Percentiles rank a stretch among this genome's conserved stretches.
Evolutionary conservation across 345 rosid genomes (phyloP).

Genomic region (Capsella bursapastoris): DNA sequence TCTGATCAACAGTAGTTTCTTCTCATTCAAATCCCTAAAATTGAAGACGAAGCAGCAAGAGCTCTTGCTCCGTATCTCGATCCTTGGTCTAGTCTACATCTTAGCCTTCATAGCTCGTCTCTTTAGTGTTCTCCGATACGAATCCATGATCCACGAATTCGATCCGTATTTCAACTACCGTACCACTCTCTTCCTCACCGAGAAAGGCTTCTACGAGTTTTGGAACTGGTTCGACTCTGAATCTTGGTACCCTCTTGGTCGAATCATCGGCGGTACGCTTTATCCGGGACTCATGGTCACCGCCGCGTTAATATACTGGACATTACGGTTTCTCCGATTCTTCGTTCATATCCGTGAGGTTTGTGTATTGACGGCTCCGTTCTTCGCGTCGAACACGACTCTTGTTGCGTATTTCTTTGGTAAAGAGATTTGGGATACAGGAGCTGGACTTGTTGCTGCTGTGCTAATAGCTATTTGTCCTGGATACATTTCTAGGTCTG

Average conservation of each 20-base stretch:
- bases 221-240: conserved; percentile 99
- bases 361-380: conserved; percentile 94
- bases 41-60: conserved; percentile 93
- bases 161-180: conserved; percentile 98
- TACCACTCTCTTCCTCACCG: conserved; percentile 76
- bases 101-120: conserved; percentile 87
- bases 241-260: conserved; percentile 98
- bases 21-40: conserved; percentile 59
- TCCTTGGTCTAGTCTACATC: conserved; percentile 84
- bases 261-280: conserved; percentile 94
- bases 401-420: conserved; percentile 95
- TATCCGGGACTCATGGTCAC: conserved; percentile 96
- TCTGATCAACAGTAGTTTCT: conserved; percentile 46
- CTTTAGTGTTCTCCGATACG: conserved; percentile 92
- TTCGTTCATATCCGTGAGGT: conserved; percentile 97
- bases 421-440: conserved; percentile 95
- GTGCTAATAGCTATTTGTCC: conserved; percentile 90
- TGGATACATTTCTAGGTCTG: conserved; percentile 96
- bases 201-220: conserved; percentile 92
- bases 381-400: conserved; percentile 95
- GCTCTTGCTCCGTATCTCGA: conserved; percentile 81
- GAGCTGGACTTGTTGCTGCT: conserved; percentile 96
- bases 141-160: conserved; percentile 98
- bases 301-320: conserved; percentile 81
- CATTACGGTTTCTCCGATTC: conserved; percentile 66